Base-by-base conservation (phyloP, 345 rosid species). In the Aurinia saxatilis region DNA sequence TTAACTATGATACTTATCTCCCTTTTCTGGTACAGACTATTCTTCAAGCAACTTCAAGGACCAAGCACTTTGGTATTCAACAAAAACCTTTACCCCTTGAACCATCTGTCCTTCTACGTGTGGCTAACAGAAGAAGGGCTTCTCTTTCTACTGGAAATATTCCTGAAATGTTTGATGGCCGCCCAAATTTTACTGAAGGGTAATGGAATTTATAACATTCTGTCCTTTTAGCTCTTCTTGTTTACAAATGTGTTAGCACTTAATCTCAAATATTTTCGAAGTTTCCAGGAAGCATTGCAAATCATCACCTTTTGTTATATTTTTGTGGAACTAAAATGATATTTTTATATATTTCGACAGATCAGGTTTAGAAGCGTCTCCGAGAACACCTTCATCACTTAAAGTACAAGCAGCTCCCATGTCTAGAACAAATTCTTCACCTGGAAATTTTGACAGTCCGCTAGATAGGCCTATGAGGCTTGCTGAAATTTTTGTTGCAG, bases 51-150 rank as follows among this genome's bases (percentile, higher is more conserved):
- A 81, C 74, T 71, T 77, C 88, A 29, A 84, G 79, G 71, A 74
- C 60, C 62, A 87, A 83, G 80, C 89, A 81, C 81, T 93, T 93
- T 63, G 82, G 87, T 68, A 90, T 93, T 74, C 95, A 87, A 61
- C 82, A 82, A 74, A 93, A 83, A 73, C 81, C 81, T 48, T 77
- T 93, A 81, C 96, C 99, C 72, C 86, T 93, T 70, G 99, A 93
- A 79, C 99, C 99, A 60, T 81, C 95, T 61, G 80, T 86, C 46
- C 87, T 93, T 67, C 60, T 93, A 71, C 96, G 97, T 13, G 95
- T 90, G 80, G 99, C 99, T 75, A 93, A 93, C 61, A 65, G 96
- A 60, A 78, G 95, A 49, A 85, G 99, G 73, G 99, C 97, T 74
- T 90, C 97, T 66, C 90, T 93, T 70, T 90, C 97, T 81, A 88